phyloP scores from a whole-genome alignment of 2,329 filamentous ascomycete species.

The Cladorrhinum sp. region DNA sequence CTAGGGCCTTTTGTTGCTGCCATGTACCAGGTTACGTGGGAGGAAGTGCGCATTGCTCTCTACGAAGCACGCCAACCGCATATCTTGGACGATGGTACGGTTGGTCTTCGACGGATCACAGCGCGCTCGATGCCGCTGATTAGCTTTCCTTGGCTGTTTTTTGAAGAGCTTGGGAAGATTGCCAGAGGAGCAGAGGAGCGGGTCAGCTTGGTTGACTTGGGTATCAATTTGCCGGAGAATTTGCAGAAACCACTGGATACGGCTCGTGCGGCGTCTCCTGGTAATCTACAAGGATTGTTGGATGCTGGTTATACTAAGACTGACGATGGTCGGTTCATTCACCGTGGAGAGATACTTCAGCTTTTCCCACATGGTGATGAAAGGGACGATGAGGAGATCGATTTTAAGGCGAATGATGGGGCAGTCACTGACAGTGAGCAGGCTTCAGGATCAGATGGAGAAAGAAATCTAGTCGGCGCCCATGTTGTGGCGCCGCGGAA shows the following conservation, averaged over 20 bases:
- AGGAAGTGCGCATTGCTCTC: slow-evolving; percentile 62
- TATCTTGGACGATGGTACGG: slow-evolving; percentile 23
- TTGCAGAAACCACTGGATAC: background rate
- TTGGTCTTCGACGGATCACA: slow-evolving; percentile 38
- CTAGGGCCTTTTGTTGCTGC: slow-evolving; percentile 75
- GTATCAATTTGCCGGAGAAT: background rate
- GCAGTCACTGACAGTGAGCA: background rate
- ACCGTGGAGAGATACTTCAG: slow-evolving; percentile 33
- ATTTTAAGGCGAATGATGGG: background rate
- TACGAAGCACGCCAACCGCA: slow-evolving; percentile 39
- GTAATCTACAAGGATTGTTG: slow-evolving; percentile 13
- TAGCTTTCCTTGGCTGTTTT: slow-evolving; percentile 91
- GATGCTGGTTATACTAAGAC: slow-evolving; percentile 28
- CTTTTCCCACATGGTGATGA: slow-evolving; percentile 29
- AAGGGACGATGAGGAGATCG: slow-evolving; percentile 15
- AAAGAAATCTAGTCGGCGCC: background rate
- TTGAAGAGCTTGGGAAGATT: slow-evolving; percentile 66
- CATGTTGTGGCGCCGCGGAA: background rate
- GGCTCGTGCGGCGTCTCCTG: background rate
- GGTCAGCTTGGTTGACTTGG: background rate
- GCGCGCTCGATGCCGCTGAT: slow-evolving; percentile 70
- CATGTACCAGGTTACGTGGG: slow-evolving; percentile 80
- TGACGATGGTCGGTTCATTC: slow-evolving; percentile 31
- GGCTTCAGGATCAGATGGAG: background rate
- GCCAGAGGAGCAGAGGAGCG: slow-evolving; percentile 13